A percentile compares a stretch with the other conserved stretches of the same genome.
Evolutionary conservation across 257 asterid species (phyloP).

Genomic region (Osmanthus fragrans): DNA sequence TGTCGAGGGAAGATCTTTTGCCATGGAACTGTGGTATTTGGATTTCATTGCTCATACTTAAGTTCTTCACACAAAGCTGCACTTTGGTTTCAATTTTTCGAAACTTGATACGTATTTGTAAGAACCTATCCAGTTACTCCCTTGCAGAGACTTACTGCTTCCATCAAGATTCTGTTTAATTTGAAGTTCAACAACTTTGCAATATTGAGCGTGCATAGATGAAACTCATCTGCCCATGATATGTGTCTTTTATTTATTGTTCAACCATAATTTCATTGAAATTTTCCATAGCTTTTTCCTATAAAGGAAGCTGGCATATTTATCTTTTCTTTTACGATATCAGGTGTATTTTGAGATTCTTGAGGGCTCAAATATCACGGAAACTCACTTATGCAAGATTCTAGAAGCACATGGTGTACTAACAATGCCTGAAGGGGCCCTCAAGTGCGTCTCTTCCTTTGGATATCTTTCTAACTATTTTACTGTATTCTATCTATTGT

Average conservation of each 20-base stretch:
- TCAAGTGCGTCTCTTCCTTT: constrained; percentile 45
- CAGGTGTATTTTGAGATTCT: constrained; percentile 74
- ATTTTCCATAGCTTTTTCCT: neutral
- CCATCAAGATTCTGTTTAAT: constrained; percentile 31
- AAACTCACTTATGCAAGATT: constrained; percentile 46
- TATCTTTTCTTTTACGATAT: neutral
- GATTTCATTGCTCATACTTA: neutral
- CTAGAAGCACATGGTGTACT: constrained; percentile 70
- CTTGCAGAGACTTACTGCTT: neutral
- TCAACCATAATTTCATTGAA: neutral
- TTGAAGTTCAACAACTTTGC: constrained; percentile 16
- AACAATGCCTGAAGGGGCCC: constrained; percentile 61
- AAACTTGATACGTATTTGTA: neutral
- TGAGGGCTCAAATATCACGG: constrained; percentile 47
- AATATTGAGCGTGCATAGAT: neutral
- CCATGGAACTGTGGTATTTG: neutral
- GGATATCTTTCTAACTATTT: constrained; percentile 22
- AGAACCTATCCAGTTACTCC: neutral
- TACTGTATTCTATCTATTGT: neutral
- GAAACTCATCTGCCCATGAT: neutral
- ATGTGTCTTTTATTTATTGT: neutral
- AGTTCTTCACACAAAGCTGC: neutral
- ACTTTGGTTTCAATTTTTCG: too few relatives aligned
- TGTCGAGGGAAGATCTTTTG: neutral
- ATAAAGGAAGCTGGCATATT: neutral